Evolutionary conservation across 164 flowering plant genomes (phyloP).

Genomic region (Malania oleifera): DNA sequence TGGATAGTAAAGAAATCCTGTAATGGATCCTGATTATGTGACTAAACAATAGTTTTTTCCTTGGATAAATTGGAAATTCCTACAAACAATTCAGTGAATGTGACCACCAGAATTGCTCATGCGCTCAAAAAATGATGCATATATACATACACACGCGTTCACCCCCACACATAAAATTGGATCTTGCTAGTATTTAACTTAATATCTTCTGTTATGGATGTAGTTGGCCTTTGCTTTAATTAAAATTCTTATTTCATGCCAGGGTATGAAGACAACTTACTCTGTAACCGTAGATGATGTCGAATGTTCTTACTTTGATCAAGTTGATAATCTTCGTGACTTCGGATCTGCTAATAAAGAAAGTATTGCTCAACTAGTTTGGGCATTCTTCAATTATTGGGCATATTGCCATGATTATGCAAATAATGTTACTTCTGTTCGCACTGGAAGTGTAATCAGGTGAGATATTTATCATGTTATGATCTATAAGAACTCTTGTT

Average conservation of each 20-base stretch:
- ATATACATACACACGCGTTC: too few species aligned
- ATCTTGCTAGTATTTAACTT: background rate
- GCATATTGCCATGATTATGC: conserved; percentile 91
- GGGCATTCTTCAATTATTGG: conserved; percentile 95
- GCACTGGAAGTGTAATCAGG: conserved; percentile 78
- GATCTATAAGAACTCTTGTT: too few species aligned
- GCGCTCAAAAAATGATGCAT: too few species aligned
- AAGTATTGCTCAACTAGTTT: conserved; percentile 60
- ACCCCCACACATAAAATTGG: too few species aligned
- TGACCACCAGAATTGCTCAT: too few species aligned
- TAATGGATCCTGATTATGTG: too few species aligned
- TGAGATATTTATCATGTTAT: conserved; percentile 16
- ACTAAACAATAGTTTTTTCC: too few species aligned
- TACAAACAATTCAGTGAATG: too few species aligned
- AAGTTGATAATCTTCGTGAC: conserved; percentile 61
- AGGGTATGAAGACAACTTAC: conserved; percentile 78
- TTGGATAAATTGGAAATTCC: too few species aligned
- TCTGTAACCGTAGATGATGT: conserved; percentile 56
- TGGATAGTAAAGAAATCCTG: too few species aligned
- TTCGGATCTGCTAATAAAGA: conserved; percentile 78
- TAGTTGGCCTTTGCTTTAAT: background rate
- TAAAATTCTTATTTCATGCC: conserved; percentile 16
- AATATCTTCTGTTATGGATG: background rate
- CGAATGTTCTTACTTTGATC: conserved; percentile 74
- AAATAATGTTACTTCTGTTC: conserved; percentile 77